Conservation (phyloP, 371 early-diverging fungal species). For the Haplosporangium sp. region DNA sequence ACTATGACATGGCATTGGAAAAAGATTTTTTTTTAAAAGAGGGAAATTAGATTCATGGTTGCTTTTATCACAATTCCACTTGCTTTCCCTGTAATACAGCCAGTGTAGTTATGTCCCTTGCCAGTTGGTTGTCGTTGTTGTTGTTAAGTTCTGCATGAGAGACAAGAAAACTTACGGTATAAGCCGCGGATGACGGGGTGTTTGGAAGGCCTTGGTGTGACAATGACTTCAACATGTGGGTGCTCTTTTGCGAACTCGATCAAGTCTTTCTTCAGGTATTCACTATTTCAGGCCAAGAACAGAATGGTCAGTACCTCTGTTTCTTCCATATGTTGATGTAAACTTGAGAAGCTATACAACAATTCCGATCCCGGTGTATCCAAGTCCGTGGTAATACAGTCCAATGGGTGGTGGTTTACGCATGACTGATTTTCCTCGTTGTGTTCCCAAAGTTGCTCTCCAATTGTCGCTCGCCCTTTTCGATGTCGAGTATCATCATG, state of each 20-base stretch:
- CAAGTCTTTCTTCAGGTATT: slow-evolving; percentile 77
- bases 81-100: neutral
- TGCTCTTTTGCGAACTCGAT: slow-evolving; percentile 75
- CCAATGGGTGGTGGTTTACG: too few species aligned
- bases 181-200: slow-evolving; percentile 83
- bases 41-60: neutral
- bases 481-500: too few species aligned
- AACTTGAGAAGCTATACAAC: too few species aligned
- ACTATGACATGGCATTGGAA: slow-evolving; percentile 51
- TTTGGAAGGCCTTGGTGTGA: slow-evolving; percentile 80
- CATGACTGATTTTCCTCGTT: too few species aligned
- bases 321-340: too few species aligned
- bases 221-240: slow-evolving; percentile 85
- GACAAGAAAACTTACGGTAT: slow-evolving; percentile 67
- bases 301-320: neutral
- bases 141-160: neutral
- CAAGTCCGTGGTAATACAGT: too few species aligned
- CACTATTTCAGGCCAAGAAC: slow-evolving; percentile 52
- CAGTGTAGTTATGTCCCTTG: too few species aligned
- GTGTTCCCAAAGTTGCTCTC: too few species aligned
- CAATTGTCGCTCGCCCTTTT: too few species aligned
- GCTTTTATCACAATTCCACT: neutral
- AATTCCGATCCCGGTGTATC: too few species aligned
- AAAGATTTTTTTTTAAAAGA: too few species aligned
- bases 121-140: neutral